Evolutionary conservation across 768 basidiomycete species (phyloP).

Genomic region (Cyclocybe cylindracea): DNA sequence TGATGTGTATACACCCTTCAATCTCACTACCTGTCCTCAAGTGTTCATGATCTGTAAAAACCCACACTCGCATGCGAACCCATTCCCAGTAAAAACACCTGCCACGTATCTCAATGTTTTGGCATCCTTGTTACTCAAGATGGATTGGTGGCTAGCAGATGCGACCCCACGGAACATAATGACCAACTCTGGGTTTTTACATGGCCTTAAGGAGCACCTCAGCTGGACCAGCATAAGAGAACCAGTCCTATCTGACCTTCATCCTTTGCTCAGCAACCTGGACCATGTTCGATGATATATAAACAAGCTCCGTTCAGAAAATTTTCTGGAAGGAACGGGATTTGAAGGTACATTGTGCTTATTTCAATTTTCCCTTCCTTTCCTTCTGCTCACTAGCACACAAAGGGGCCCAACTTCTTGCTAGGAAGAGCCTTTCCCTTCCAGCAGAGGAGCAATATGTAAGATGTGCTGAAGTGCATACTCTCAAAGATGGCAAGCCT

Average conservation of each 20-base stretch:
- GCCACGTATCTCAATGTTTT: conserved; percentile 12
- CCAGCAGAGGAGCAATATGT: conserved; percentile 16
- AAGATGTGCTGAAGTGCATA: conserved; percentile 15
- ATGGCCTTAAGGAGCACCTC: conserved; percentile 9
- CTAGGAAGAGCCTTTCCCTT: background rate
- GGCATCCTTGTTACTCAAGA: conserved; percentile 6
- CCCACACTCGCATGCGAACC: conserved; percentile 1
- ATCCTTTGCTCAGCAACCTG: conserved; percentile 9
- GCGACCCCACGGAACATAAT: conserved; percentile 26
- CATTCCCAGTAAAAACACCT: conserved; percentile 5
- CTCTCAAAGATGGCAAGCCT: background rate
- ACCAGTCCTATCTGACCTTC: conserved; percentile 1
- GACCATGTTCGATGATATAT: conserved; percentile 24
- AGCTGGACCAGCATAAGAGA: conserved; percentile 10
- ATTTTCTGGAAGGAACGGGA: conserved; percentile 23
- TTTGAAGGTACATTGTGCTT: conserved; percentile 23
- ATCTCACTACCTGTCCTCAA: background rate
- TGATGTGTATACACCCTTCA: background rate
- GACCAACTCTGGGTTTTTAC: conserved; percentile 22
- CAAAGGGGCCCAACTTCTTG: conserved; percentile 12
- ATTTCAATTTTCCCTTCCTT: no score
- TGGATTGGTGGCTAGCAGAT: conserved; percentile 27
- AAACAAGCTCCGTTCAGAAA: conserved; percentile 11
- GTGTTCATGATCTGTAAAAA: conserved; percentile 3
- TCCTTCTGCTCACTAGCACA: no score